Percentiles rank a stretch among this genome's conserved stretches.
Evolutionary conservation across 2,329 filamentous ascomycete species (phyloP).

Genomic region (Xylaria sp.): DNA sequence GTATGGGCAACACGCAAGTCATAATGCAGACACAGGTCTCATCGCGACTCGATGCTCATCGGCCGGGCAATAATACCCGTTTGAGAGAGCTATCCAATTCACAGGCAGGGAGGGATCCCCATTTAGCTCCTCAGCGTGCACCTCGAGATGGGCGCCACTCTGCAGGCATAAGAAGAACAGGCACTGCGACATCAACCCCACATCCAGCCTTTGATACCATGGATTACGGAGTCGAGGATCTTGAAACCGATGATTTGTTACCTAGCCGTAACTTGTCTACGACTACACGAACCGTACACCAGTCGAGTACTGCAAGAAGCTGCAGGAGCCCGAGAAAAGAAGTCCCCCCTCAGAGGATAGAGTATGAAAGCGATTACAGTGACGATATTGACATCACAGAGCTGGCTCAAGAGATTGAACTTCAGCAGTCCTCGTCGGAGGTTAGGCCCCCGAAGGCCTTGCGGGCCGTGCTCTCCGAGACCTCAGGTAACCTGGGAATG

Average conservation of each 20-base stretch:
- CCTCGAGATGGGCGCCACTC: constrained; percentile 33
- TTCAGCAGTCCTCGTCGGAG: constrained; percentile 51
- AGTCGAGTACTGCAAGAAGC: constrained; percentile 31
- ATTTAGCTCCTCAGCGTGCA: constrained; percentile 33
- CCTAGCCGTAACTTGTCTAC: constrained; percentile 27
- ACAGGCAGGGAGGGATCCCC: constrained; percentile 27
- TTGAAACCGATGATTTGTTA: constrained; percentile 40
- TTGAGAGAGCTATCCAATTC: constrained; percentile 37
- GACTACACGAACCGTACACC: constrained; percentile 26
- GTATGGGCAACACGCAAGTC: constrained; percentile 54
- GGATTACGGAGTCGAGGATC: constrained; percentile 51
- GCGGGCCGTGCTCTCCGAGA: constrained; percentile 58
- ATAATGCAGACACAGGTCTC: constrained; percentile 63
- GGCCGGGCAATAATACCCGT: constrained; percentile 7
- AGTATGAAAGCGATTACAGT: constrained; percentile 57
- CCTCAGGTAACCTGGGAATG: constrained; percentile 58
- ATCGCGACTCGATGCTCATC: constrained; percentile 35
- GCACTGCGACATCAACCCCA: constrained; percentile 31
- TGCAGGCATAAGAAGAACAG: constrained; percentile 26
- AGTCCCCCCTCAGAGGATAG: constrained; percentile 35
- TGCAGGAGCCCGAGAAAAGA: constrained; percentile 41
- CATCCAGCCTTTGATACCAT: constrained; percentile 35
- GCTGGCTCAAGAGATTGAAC: constrained; percentile 62
- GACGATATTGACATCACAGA: constrained; percentile 64
- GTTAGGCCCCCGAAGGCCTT: constrained; percentile 36